phyloP scores from a whole-genome alignment of 768 basidiomycete genomes.

The Termitomyces sp. region DNA sequence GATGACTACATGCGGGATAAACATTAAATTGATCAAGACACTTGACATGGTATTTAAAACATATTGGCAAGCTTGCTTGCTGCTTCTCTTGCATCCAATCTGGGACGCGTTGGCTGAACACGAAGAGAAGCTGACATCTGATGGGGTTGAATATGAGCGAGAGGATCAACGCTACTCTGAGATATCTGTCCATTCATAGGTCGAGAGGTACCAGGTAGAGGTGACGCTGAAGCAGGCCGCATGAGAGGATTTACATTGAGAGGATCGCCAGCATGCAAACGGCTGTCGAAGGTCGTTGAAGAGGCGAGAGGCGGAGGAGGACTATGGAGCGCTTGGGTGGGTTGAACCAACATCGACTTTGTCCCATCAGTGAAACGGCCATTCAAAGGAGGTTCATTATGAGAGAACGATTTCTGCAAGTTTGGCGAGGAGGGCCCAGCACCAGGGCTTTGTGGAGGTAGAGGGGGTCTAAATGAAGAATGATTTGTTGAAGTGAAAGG shows the following conservation, averaged over 20 bases:
- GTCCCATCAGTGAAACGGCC: slow-evolving; percentile 71
- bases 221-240: slow-evolving; percentile 25
- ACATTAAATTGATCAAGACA: background rate
- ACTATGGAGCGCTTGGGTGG: slow-evolving; percentile 34
- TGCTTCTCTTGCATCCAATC: slow-evolving; percentile 80
- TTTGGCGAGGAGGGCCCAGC: slow-evolving; percentile 49
- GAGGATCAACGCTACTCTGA: slow-evolving; percentile 49
- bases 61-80: slow-evolving; percentile 89
- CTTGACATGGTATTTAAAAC: slow-evolving; percentile 40
- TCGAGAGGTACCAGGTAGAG: slow-evolving; percentile 19
- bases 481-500: slow-evolving; percentile 15
- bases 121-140: slow-evolving; percentile 73
- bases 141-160: slow-evolving; percentile 55
- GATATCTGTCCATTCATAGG: slow-evolving; percentile 18
- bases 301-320: slow-evolving; percentile 29
- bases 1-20: background rate
- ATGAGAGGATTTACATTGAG: slow-evolving; percentile 30
- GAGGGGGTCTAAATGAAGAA: slow-evolving; percentile 11
- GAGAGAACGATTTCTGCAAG: slow-evolving; percentile 23
- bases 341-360: slow-evolving; percentile 74
- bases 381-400: slow-evolving; percentile 49
- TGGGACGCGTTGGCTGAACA: slow-evolving; percentile 62
- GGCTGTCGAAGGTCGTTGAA: slow-evolving; percentile 27
- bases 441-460: slow-evolving; percentile 43
- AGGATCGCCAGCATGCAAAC: slow-evolving; percentile 20